Percentiles rank a stretch among this genome's conserved stretches.
Conservation (phyloP, 2,329 filamentous ascomycete genomes). For the Fulvia fulva region DNA sequence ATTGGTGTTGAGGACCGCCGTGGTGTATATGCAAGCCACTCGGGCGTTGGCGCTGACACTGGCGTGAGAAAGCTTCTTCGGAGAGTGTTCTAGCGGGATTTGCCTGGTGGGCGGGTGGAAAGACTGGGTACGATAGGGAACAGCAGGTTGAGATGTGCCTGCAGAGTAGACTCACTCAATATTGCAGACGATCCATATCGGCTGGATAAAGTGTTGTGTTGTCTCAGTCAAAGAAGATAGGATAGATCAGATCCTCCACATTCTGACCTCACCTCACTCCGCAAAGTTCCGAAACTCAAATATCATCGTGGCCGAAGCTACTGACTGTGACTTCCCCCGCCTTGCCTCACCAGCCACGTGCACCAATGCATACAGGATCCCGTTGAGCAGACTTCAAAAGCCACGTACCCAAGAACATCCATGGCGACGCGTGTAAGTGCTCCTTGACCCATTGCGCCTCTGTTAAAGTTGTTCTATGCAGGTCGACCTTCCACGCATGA, state of each 20-base stretch:
- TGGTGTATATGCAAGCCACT: too few relatives aligned
- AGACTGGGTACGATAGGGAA: too few relatives aligned
- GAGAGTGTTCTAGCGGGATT: too few relatives aligned
- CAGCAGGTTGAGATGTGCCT: too few relatives aligned
- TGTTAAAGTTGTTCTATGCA: neutral
- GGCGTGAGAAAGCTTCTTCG: too few relatives aligned
- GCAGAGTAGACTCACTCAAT: too few relatives aligned
- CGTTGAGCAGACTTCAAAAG: neutral
- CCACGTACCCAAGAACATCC: too few relatives aligned
- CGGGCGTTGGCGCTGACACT: too few relatives aligned
- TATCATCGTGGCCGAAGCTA: neutral
- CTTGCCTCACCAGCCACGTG: neutral
- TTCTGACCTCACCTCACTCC: neutral
- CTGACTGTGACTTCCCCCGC: neutral
- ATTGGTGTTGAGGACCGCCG: too few relatives aligned
- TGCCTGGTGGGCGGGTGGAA: too few relatives aligned
- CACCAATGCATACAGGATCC: neutral
- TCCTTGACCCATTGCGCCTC: neutral
- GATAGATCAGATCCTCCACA: neutral
- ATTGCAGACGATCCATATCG: too few relatives aligned
- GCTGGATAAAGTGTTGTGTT: neutral
- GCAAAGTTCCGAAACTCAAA: neutral
- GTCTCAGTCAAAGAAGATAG: too few relatives aligned
- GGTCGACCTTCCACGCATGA: neutral
- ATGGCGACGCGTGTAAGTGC: neutral